phyloP scores from a whole-genome alignment of 2,329 filamentous ascomycete genomes.

The Ophiostoma populinum region DNA sequence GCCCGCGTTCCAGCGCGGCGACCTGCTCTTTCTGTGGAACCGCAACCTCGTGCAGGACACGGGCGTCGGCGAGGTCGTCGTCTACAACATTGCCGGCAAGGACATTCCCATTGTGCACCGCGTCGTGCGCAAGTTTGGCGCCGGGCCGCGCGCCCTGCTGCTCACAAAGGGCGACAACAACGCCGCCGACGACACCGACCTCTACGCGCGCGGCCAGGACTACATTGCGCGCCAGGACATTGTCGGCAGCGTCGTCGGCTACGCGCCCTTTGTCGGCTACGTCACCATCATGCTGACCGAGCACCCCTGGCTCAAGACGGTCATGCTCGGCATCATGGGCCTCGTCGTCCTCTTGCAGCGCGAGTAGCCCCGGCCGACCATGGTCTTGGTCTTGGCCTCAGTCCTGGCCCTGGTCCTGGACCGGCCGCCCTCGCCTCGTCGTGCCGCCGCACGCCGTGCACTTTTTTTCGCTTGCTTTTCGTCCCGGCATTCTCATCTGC shows the following conservation, averaged over 20 bases:
- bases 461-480: too few species aligned
- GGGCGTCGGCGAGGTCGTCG: slow-evolving; percentile 33
- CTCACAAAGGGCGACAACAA: slow-evolving; percentile 99
- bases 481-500: too few species aligned
- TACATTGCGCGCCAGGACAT: slow-evolving; percentile 79
- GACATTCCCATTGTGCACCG: slow-evolving; percentile 96
- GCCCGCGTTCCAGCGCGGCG: slow-evolving; percentile 63
- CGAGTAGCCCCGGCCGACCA: too few species aligned
- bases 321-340: slow-evolving; percentile 88
- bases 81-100: slow-evolving; percentile 74
- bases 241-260: slow-evolving; percentile 75
- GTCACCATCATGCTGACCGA: slow-evolving; percentile 92
- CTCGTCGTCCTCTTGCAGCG: slow-evolving; percentile 81
- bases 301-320: slow-evolving; percentile 93
- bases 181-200: slow-evolving; percentile 75
- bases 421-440: too few species aligned
- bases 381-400: too few species aligned
- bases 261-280: slow-evolving; percentile 89
- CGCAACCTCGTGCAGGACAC: slow-evolving; percentile 40
- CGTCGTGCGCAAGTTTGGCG: slow-evolving; percentile 58
- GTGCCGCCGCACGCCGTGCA: too few species aligned
- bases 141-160: slow-evolving; percentile 44
- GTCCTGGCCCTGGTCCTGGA: too few species aligned
- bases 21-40: slow-evolving; percentile 65
- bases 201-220: slow-evolving; percentile 64